These are phyloP conservation scores for Lepiota venenata DNA, from an alignment of 768 basidiomycete genomes.

Conservation along the genomic window DNA sequence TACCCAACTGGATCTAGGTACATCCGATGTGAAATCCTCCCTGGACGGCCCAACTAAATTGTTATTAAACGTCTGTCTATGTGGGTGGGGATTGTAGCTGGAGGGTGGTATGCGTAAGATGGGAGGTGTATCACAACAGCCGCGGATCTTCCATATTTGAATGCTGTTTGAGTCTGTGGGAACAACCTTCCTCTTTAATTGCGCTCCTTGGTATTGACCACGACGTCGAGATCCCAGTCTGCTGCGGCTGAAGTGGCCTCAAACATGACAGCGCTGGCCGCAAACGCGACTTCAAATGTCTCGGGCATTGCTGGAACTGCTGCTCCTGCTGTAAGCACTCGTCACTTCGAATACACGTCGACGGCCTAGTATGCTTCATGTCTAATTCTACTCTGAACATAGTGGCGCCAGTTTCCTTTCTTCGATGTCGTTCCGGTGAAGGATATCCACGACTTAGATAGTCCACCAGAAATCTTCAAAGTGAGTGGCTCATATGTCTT, in stretches of 20 bases:
- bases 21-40: no score
- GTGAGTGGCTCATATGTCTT: constrained; percentile 28
- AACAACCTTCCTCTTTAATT: constrained; percentile 15
- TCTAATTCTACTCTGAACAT: background rate
- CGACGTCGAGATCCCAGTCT: background rate
- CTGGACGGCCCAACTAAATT: no score
- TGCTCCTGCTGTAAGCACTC: constrained; percentile 30
- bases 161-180: no score
- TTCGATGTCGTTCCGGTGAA: constrained; percentile 78
- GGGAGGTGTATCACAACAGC: no score
- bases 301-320: constrained; percentile 21
- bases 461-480: constrained; percentile 76
- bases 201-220: no score
- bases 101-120: no score
- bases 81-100: no score
- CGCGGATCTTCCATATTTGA: no score
- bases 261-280: constrained; percentile 22
- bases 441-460: constrained; percentile 73
- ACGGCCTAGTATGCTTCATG: background rate
- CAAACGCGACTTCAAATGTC: constrained; percentile 19
- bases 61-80: no score
- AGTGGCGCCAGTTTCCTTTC: constrained; percentile 93
- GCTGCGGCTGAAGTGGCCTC: constrained; percentile 23
- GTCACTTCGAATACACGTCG: constrained; percentile 3
- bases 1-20: no score